Evolutionary conservation across 441 rosid species (phyloP), one percentile per base, ranked within the genome.

Genomic region (Corymbia citriodora): DNA sequence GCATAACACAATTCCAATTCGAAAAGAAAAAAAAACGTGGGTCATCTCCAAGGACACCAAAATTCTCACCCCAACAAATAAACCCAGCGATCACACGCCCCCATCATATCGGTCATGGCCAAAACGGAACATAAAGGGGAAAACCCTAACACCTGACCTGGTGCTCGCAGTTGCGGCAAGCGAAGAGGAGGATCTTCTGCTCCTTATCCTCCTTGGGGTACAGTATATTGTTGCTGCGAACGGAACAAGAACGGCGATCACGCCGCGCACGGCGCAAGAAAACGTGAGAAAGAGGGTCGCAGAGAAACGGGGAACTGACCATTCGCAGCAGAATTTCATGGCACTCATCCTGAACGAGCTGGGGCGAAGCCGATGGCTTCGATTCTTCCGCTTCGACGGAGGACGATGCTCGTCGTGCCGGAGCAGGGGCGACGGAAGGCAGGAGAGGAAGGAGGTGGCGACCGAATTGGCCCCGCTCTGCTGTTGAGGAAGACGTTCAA

Each of bases 161-260:
- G 93, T 96, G 99, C 90, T 98, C 97, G 90, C 99, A 98, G 87
- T 96, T 97, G 90, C 97, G 99, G 93, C 99, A 98, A 63, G 99
- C 99, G 90, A 95, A 97, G 89, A 96, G 97, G 23, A 96, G 97
- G 50, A 95, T 93, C 89, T 95, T 95, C 88, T 94, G 94, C 3
- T 95, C 96, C 91, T 83, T 94, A 87, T 96, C 99, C 91, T 98
- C 99, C 90, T 96, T 96, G 5, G 97, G 97, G 83, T 96, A 96
- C 5, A 97, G 95, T 87, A 96, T 95, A 91, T 97, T 97, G 94
- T 96, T 98, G 94, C 99, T 98, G 95, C 88, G 57, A 61, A 91
- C 89, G 57, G 55, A 23, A 23, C 3, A 49, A 86, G 55, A 63
- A n/a, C 50, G 55, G 18, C 2, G 9, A 65, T 33, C 54, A 68